Percentiles rank a stretch among this genome's conserved stretches.
These are phyloP conservation scores for Linaria vulgaris DNA, from an alignment of 257 asterid genomes.

Conservation along the genomic window DNA sequence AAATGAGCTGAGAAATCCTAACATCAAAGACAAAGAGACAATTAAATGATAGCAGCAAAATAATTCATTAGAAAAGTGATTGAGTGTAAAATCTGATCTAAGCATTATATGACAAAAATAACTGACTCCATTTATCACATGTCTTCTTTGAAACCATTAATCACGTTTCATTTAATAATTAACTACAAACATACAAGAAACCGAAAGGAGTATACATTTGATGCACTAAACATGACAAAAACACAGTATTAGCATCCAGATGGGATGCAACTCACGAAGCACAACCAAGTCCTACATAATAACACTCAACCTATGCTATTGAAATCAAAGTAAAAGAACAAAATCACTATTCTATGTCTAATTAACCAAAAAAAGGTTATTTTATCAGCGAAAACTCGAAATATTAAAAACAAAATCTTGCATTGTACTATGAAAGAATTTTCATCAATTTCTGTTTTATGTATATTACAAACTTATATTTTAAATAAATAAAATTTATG, in stretches of 20 bases:
- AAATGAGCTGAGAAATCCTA: constrained; percentile 3
- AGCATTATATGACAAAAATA: constrained; percentile 14
- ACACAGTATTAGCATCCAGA: constrained; percentile 20
- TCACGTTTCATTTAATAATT: constrained; percentile 13
- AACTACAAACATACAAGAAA: constrained; percentile 1
- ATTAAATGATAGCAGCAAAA: neutral
- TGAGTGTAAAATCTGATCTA: constrained; percentile 3
- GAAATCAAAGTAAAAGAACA: no score
- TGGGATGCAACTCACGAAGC: constrained; percentile 12
- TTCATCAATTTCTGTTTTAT: no score
- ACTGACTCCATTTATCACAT: constrained; percentile 7
- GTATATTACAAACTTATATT: no score
- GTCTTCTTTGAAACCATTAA: constrained; percentile 4
- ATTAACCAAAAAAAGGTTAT: no score
- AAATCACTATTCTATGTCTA: no score
- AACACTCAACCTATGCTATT: no score
- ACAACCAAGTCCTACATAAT: constrained; percentile 11
- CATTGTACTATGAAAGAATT: no score
- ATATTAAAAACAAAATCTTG: no score
- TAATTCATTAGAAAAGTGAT: constrained; percentile 16
- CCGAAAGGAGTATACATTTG: neutral
- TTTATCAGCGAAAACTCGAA: no score
- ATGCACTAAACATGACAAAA: constrained; percentile 19
- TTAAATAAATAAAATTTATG: no score
- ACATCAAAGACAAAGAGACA: constrained; percentile 13